These are phyloP conservation scores for Paxillus involutus DNA, from an alignment of 768 basidiomycete genomes.

Conservation along the genomic window DNA sequence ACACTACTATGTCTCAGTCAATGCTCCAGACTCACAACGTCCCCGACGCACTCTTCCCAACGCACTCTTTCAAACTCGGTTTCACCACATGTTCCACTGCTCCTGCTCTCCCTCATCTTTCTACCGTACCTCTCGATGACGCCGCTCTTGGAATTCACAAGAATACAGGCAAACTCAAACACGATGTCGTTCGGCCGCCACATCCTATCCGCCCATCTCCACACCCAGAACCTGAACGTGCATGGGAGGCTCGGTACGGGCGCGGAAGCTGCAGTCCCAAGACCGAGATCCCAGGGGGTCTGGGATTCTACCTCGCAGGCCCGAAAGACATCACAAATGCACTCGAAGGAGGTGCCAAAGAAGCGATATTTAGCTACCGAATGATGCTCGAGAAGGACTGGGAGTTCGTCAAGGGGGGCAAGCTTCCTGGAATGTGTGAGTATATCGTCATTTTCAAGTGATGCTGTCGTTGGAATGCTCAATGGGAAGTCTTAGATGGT, in stretches of 20 bases:
- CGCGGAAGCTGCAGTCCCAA: slow-evolving; percentile 61
- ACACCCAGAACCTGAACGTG: slow-evolving; percentile 21
- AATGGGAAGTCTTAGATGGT: slow-evolving; percentile 39
- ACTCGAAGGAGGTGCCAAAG: slow-evolving; percentile 42
- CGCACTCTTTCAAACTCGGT: slow-evolving; percentile 23
- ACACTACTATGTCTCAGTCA: background rate
- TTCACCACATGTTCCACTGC: slow-evolving; percentile 41
- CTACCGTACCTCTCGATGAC: slow-evolving; percentile 39
- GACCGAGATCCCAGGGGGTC: slow-evolving; percentile 54
- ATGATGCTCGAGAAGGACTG: slow-evolving; percentile 63
- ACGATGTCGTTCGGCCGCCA: slow-evolving; percentile 29
- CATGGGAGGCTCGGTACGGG: slow-evolving; percentile 66
- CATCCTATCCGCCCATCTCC: background rate
- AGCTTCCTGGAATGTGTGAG: slow-evolving; percentile 72
- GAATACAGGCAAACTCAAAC: slow-evolving; percentile 36
- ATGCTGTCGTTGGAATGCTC: background rate
- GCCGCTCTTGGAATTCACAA: slow-evolving; percentile 50
- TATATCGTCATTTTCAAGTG: slow-evolving; percentile 11
- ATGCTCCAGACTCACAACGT: background rate
- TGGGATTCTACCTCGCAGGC: slow-evolving; percentile 68
- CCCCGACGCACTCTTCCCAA: slow-evolving; percentile 6
- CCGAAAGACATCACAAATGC: slow-evolving; percentile 40
- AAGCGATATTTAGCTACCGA: slow-evolving; percentile 64
- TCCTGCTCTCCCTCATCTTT: slow-evolving; percentile 15
- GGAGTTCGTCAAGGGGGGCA: slow-evolving; percentile 74